A percentile compares a stretch with the other conserved stretches of the same genome.
Evolutionary conservation across 1,284 basidiomycete species (phyloP).

Genomic region (Volvariella surrecta): DNA sequence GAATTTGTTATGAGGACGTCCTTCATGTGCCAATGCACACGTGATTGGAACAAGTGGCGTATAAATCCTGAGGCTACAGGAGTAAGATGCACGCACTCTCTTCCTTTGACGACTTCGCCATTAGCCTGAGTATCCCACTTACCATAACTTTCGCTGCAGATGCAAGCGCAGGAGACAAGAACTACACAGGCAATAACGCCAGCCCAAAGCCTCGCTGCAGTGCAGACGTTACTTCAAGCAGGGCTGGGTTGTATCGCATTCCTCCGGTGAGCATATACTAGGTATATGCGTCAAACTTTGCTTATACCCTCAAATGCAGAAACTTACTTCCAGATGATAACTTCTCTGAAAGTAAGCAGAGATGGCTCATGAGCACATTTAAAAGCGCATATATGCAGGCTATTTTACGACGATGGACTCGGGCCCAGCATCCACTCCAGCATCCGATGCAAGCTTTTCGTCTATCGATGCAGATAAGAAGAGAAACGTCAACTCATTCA

Average conservation of each 20-base stretch:
- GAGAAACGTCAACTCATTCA: constrained; percentile 43
- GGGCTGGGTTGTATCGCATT: constrained; percentile 73
- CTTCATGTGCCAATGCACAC: no score
- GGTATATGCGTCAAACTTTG: neutral
- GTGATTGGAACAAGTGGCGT: no score
- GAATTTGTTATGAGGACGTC: no score
- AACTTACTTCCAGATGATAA: constrained; percentile 73
- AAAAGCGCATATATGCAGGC: constrained; percentile 24
- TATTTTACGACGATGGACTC: constrained; percentile 41
- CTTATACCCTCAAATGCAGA: constrained; percentile 22
- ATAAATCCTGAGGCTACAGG: no score
- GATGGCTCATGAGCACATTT: neutral
- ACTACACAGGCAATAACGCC: constrained; percentile 39
- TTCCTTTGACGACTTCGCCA: no score
- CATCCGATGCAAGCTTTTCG: constrained; percentile 25
- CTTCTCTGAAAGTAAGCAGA: constrained; percentile 56
- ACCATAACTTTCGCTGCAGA: constrained; percentile 8
- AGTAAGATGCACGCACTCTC: neutral
- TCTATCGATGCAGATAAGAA: constrained; percentile 21
- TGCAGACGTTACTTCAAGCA: constrained; percentile 63
- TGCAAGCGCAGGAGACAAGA: constrained; percentile 25
- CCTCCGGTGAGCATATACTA: constrained; percentile 39
- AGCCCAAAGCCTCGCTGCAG: constrained; percentile 54
- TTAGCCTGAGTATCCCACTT: neutral
- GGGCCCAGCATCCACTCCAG: constrained; percentile 29